Evolutionary conservation across 495 filamentous ascomycete genomes (phyloP), one percentile per base, ranked within the genome.

Genomic region (Cryomyces minteri): DNA sequence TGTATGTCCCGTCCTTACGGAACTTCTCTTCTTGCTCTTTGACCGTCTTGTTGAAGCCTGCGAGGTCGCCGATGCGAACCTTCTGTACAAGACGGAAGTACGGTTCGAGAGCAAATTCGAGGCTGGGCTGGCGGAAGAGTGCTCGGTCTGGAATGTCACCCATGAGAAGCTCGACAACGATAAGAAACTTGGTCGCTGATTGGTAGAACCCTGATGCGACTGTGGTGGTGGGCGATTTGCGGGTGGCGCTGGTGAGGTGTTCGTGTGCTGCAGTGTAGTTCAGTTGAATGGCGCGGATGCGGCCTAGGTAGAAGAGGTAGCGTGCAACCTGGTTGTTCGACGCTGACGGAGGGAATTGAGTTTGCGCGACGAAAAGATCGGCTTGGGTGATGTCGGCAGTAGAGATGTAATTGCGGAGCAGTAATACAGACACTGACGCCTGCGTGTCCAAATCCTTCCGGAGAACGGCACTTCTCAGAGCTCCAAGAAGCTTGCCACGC

Each of bases 361-460:
- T 94, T 63, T 96, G 92, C 31, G 82, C 83, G 49, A 98, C 84
- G 45, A 98, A 69, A 34, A 95, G 76, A 63, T 98, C 92, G 49
- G 92, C 90, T 68, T 96, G 90, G 18, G 84, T 78, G 62, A 96
- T 94, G 61, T 96, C 88, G 40, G 92, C 94, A 9, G 92, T 96
- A 29, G 80, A 78, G 50, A 98, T 76, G 60, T 98, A 96, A 62
- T 88, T 98, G 51, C 90, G 88, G 49, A 98, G 81, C 29, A 98
- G 75, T 40, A 98, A 71, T 3, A 88, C 88, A 57, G 88, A 93
- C 49, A 94, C 84, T 5, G 88, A 87, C 29, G 90, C 86, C 67
- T 95, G 90, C 14, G 85, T 94, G 48, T 98, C 90, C 51, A 84
- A 73, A 64, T 98, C 90, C 66, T 96, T 95, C 45, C 92, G 81